Evolutionary conservation across 371 early-diverging fungal genomes (phyloP).

Genomic region (Funneliformis caledonium): DNA sequence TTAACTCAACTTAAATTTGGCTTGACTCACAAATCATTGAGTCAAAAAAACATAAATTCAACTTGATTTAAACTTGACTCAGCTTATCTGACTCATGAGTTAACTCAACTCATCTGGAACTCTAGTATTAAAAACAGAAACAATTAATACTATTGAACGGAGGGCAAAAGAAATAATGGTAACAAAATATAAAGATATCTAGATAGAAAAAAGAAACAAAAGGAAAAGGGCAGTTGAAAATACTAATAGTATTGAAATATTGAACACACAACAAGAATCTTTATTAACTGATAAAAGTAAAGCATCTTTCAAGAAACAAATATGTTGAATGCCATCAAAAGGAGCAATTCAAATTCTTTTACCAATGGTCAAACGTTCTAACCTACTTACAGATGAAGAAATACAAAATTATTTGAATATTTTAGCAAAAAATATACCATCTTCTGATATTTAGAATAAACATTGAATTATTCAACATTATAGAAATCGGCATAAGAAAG

Average conservation of each 20-base stretch:
- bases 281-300: neutral
- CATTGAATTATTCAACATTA: neutral
- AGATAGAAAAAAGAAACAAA: neutral
- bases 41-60: too few relatives aligned
- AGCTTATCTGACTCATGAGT: too few relatives aligned
- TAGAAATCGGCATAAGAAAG: too few relatives aligned
- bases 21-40: too few relatives aligned
- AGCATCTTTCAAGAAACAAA: neutral
- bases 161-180: neutral
- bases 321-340: neutral
- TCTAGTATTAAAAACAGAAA: too few relatives aligned
- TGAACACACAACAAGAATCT: neutral
- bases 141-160: neutral
- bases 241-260: too few relatives aligned
- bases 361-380: neutral
- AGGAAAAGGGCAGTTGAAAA: neutral
- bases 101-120: too few relatives aligned
- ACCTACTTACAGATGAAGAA: neutral
- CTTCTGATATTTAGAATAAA: neutral
- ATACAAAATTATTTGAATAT: neutral
- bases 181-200: slow-evolving; percentile 1
- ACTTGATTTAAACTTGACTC: too few relatives aligned
- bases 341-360: neutral
- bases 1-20: too few relatives aligned
- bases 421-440: neutral